A percentile compares a stretch with the other conserved stretches of the same genome.
phyloP scores from a whole-genome alignment of 164 flowering plant genomes.

The Buxus sempervirens region DNA sequence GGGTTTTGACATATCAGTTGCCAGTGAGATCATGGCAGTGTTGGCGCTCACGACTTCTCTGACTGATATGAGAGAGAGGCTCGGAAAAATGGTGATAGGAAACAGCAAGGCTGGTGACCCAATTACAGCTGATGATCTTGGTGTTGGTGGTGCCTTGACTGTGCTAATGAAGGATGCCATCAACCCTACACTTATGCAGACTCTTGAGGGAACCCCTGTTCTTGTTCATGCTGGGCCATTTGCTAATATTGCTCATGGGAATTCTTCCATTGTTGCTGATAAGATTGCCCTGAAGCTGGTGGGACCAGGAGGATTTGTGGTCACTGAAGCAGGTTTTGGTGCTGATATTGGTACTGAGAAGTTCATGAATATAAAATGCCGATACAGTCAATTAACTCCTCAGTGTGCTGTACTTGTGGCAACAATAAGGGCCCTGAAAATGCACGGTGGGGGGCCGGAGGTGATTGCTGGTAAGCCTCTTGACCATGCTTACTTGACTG shows the following conservation, averaged over 20 bases:
- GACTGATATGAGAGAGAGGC: constrained; percentile 93
- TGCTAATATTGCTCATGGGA: constrained; percentile 99
- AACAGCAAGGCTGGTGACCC: constrained; percentile 94
- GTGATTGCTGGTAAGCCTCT: constrained; percentile 98
- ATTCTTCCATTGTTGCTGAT: constrained; percentile 93
- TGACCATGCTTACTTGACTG: constrained; percentile 78
- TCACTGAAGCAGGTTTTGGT: constrained; percentile 99
- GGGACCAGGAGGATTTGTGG: constrained; percentile 95
- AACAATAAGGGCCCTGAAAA: constrained; percentile 92
- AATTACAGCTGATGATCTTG: constrained; percentile 96
- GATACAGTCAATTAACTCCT: constrained; percentile 87
- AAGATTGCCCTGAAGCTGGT: constrained; percentile 91
- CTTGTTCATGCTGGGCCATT: constrained; percentile 99
- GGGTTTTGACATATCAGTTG: constrained; percentile 98
- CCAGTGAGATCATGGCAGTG: constrained; percentile 99
- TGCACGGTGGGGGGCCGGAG: constrained; percentile 99
- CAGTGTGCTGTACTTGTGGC: constrained; percentile 98
- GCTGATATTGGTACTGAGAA: constrained; percentile 97
- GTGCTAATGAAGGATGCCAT: constrained; percentile 98
- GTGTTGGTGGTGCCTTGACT: constrained; percentile 94
- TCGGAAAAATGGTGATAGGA: constrained; percentile 94
- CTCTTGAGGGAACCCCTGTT: constrained; percentile 97
- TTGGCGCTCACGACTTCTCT: constrained; percentile 93
- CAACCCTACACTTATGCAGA: constrained; percentile 96
- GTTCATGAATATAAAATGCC: constrained; percentile 93